Conservation (phyloP, 306 rosid species). For the Pyrus betulifolia region DNA sequence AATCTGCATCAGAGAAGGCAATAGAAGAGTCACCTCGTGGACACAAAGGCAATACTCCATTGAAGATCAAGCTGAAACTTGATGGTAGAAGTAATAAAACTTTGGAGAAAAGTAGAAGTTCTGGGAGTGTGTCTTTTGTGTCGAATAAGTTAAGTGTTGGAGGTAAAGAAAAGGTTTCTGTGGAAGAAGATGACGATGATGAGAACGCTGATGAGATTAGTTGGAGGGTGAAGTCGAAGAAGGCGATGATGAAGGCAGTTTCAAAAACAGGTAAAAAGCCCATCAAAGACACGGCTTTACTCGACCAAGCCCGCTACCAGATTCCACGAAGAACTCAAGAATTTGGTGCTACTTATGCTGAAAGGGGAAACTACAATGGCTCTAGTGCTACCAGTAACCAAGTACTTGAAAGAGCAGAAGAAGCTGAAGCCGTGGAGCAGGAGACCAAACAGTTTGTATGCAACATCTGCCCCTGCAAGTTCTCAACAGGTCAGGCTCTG, state of each 20-base stretch:
- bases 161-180: neutral
- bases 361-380: neutral
- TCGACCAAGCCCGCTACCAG: neutral
- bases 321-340: neutral
- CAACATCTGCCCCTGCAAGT: neutral
- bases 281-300: neutral
- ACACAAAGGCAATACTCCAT: neutral
- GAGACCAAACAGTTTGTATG: neutral
- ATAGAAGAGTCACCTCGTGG: neutral
- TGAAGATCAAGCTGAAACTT: neutral
- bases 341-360: neutral
- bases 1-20: neutral
- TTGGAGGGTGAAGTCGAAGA: neutral
- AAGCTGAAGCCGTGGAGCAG: neutral
- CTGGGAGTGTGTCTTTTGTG: neutral
- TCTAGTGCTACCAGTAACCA: neutral
- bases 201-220: neutral
- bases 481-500: neutral
- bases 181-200: neutral
- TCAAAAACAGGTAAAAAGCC: neutral
- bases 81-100: neutral
- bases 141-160: neutral
- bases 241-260: neutral
- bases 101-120: neutral
- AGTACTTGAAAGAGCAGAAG: neutral